A percentile compares a stretch with the other conserved stretches of the same genome.
phyloP scores from a whole-genome alignment of 768 basidiomycete genomes.

The Omphalotus guepiniiformis region DNA sequence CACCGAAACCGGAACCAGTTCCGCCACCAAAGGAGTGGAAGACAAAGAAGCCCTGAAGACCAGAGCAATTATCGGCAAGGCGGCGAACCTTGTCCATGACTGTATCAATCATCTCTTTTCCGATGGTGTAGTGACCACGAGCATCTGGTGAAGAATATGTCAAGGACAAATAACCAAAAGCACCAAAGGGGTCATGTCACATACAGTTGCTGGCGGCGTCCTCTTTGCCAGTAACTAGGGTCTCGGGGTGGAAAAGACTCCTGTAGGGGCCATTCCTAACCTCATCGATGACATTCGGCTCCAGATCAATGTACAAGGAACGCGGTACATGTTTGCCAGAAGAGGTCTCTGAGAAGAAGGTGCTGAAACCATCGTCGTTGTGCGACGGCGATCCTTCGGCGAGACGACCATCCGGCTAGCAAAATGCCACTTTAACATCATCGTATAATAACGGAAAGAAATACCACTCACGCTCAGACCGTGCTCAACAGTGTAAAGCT shows the following conservation, averaged over 20 bases:
- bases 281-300: constrained; percentile 97
- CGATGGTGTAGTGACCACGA: constrained; percentile 98
- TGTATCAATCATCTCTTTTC: constrained; percentile 95
- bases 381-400: constrained; percentile 69
- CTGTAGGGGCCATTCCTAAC: constrained; percentile 94
- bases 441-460: constrained; percentile 8
- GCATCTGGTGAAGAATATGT: constrained; percentile 61
- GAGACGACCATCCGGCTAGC: constrained; percentile 91
- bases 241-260: constrained; percentile 98
- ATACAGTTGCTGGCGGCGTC: constrained; percentile 99
- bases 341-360: constrained; percentile 98
- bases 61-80: constrained; percentile 95
- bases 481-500: constrained; percentile 98
- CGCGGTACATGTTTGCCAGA: constrained; percentile 97
- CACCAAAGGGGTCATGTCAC: constrained; percentile 14
- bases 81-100: constrained; percentile 97
- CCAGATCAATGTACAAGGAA: constrained; percentile 94
- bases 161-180: neutral
- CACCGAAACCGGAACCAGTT: constrained; percentile 98
- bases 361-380: constrained; percentile 91
- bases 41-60: constrained; percentile 99
- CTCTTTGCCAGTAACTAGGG: constrained; percentile 97
- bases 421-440: constrained; percentile 17
- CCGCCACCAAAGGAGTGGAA: constrained; percentile 99
- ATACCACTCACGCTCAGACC: constrained; percentile 79